A percentile compares a stretch with the other conserved stretches of the same genome.
These are phyloP conservation scores for Rhynchospora pubera DNA, from an alignment of 176 grass and related monocot genomes.

Conservation along the genomic window DNA sequence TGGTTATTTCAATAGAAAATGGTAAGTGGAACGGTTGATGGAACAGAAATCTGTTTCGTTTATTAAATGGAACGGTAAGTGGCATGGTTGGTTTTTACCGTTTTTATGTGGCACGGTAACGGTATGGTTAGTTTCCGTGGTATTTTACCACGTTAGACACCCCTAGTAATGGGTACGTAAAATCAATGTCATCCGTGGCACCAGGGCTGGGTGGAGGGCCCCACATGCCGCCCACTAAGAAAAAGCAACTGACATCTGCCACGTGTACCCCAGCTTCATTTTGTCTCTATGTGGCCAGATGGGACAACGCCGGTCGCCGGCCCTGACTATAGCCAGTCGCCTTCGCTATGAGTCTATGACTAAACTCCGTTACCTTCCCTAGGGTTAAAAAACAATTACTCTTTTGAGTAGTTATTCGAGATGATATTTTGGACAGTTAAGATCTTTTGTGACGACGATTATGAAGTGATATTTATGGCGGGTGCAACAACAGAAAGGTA, in stretches of 20 bases:
- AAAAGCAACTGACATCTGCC: constrained; percentile 14
- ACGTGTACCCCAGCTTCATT: not conserved
- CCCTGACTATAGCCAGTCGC: not conserved
- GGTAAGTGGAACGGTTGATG: too few species aligned
- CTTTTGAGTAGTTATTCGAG: not conserved
- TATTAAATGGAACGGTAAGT: too few species aligned
- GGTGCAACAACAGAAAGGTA: not conserved
- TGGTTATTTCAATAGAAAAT: too few species aligned
- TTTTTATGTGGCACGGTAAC: too few species aligned
- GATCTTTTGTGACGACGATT: not conserved
- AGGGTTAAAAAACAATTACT: not conserved
- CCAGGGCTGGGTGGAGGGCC: not conserved
- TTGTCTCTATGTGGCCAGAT: constrained; percentile 10
- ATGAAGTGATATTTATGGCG: not conserved
- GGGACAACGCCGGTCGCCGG: constrained; percentile 12
- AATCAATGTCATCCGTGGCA: not conserved
- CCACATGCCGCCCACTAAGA: constrained; percentile 1
- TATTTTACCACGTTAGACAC: too few species aligned
- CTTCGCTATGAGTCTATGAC: not conserved
- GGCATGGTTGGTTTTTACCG: too few species aligned
- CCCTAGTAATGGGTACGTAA: not conserved
- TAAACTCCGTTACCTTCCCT: not conserved
- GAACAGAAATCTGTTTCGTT: too few species aligned
- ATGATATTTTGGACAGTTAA: not conserved
- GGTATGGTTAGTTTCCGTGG: too few species aligned